phyloP scores from a whole-genome alignment of 2,329 filamentous ascomycete species.

The Pestalotiopsis sp. region DNA sequence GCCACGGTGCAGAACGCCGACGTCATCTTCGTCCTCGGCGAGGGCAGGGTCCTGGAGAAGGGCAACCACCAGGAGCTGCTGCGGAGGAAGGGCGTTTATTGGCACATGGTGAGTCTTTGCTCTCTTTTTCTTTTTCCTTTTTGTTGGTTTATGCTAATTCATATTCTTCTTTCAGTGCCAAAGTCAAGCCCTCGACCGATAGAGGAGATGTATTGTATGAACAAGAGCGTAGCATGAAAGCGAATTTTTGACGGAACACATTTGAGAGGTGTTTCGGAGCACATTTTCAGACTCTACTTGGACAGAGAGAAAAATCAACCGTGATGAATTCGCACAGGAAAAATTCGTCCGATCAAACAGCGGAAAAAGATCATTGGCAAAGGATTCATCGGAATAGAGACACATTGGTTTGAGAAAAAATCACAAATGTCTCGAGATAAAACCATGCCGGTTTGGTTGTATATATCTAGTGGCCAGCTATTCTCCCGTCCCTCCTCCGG shows the following conservation, averaged over 20 bases:
- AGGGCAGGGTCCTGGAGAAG: conserved; percentile 59
- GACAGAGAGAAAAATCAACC: no score
- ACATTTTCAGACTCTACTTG: no score
- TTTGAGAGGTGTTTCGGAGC: no score
- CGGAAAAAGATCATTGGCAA: no score
- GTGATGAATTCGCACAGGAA: no score
- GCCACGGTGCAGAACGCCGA: conserved; percentile 79
- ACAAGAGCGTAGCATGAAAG: background rate
- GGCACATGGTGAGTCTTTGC: conserved; percentile 50
- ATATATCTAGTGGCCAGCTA: background rate
- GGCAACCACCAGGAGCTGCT: conserved; percentile 55
- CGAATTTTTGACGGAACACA: no score
- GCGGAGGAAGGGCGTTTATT: conserved; percentile 54
- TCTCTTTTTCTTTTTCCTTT: background rate
- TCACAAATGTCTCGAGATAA: background rate
- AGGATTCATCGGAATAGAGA: no score
- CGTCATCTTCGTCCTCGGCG: conserved; percentile 77
- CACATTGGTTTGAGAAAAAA: background rate
- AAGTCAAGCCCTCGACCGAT: conserved; percentile 50
- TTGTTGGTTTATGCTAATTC: conserved; percentile 16
- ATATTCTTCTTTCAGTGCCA: conserved; percentile 47
- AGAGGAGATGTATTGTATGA: background rate
- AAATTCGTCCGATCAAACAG: no score
- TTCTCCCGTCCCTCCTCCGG: background rate
- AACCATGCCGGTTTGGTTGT: background rate